phyloP scores from a whole-genome alignment of 108 stramenopile species.

The Cyclotella sp. region DNA sequence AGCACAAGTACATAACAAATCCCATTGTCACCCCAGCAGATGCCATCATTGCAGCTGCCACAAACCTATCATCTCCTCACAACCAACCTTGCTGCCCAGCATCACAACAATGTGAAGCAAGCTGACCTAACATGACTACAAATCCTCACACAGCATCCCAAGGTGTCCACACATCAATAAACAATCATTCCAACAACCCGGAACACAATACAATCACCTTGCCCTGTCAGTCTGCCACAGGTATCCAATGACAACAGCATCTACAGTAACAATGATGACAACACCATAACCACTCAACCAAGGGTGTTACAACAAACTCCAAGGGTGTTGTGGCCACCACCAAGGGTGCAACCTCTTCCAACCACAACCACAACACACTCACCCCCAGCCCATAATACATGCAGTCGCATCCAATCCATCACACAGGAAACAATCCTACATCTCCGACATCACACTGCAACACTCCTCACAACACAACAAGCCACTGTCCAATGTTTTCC shows the following conservation, averaged over 20 bases:
- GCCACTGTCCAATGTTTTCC: too few species aligned
- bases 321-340: background rate
- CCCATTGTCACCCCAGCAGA: background rate
- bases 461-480: too few species aligned
- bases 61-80: background rate
- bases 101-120: background rate
- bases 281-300: background rate
- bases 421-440: too few species aligned
- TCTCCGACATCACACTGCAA: too few species aligned
- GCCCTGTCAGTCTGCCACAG: background rate
- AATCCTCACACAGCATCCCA: too few species aligned
- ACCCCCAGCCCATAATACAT: background rate
- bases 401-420: background rate
- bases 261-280: background rate
- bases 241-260: background rate
- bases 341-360: too few species aligned
- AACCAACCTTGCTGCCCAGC: background rate
- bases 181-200: too few species aligned
- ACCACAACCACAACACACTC: background rate
- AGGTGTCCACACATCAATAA: too few species aligned
- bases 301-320: background rate
- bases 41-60: background rate
- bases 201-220: too few species aligned
- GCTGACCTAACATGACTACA: too few species aligned
- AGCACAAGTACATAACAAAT: constrained; percentile 12